A percentile compares a stretch with the other conserved stretches of the same genome.
phyloP scores from a whole-genome alignment of 2,329 filamentous ascomycete genomes.

The Aspergillus eucalypticola region DNA sequence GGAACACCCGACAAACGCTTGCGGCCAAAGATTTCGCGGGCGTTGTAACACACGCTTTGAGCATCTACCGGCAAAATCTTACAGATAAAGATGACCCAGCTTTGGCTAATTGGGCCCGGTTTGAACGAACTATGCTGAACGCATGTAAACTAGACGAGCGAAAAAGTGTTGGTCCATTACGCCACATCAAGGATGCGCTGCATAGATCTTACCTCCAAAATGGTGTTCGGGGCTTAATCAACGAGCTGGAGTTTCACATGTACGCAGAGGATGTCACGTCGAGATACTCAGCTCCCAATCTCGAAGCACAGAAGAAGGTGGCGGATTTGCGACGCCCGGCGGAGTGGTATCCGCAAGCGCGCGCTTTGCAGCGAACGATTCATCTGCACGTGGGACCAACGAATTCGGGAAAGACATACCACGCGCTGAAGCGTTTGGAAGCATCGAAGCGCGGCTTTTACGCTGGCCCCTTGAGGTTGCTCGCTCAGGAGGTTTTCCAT shows the following conservation, averaged over 20 bases:
- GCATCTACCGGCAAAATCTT: slow-evolving; percentile 24
- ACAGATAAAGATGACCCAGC: slow-evolving; percentile 16
- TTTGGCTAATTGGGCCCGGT: slow-evolving; percentile 29
- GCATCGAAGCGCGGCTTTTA: slow-evolving; percentile 76
- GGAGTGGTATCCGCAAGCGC: slow-evolving; percentile 88
- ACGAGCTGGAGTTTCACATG: slow-evolving; percentile 68
- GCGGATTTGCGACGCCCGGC: slow-evolving; percentile 85
- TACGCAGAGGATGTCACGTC: slow-evolving; percentile 63
- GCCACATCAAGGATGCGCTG: slow-evolving; percentile 42
- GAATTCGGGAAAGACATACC: slow-evolving; percentile 97
- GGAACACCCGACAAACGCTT: slow-evolving; percentile 11
- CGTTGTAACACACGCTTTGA: slow-evolving; percentile 30
- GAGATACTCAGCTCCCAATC: slow-evolving; percentile 58
- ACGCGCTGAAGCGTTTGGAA: slow-evolving; percentile 83
- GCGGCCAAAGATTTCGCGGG: slow-evolving; percentile 28
- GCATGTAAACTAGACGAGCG: slow-evolving; percentile 31
- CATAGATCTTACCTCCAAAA: slow-evolving; percentile 60
- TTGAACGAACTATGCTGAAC: slow-evolving; percentile 34
- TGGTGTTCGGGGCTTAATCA: slow-evolving; percentile 54
- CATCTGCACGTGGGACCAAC: slow-evolving; percentile 95
- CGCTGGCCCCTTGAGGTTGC: slow-evolving; percentile 80
- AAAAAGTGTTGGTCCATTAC: slow-evolving; percentile 23
- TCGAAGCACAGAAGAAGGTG: slow-evolving; percentile 62
- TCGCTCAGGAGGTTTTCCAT: slow-evolving; percentile 95
- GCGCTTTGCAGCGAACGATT: slow-evolving; percentile 75